Evolutionary conservation across 495 filamentous ascomycete genomes (phyloP).

Genomic region (Penicillium paradoxum): DNA sequence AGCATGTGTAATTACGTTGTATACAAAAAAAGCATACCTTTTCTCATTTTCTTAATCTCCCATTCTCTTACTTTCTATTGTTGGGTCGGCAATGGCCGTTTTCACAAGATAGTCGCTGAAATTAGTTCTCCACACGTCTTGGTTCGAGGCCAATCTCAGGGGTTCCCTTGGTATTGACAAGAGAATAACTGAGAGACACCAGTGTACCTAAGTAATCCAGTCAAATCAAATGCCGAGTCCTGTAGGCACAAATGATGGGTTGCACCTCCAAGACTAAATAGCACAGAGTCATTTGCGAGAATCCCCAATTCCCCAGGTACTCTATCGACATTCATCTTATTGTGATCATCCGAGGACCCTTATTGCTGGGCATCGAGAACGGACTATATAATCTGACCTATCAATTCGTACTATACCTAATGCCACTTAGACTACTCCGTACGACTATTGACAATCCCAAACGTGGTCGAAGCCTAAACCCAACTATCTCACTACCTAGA

Average conservation of each 20-base stretch:
- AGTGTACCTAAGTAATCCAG: too few relatives aligned
- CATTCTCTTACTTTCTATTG: neutral
- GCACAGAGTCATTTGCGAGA: too few relatives aligned
- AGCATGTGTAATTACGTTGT: conserved; percentile 12
- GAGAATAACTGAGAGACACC: too few relatives aligned
- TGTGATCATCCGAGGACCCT: neutral
- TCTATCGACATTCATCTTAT: neutral
- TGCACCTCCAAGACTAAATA: too few relatives aligned
- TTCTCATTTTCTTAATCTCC: conserved; percentile 1
- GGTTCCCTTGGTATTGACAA: conserved; percentile 14
- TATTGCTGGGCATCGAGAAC: neutral
- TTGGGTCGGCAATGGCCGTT: neutral
- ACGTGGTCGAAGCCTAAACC: neutral
- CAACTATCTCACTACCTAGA: neutral
- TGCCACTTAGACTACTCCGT: neutral
- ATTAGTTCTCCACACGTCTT: conserved; percentile 21
- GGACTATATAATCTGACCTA: neutral
- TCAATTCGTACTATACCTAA: neutral
- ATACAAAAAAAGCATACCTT: conserved; percentile 17
- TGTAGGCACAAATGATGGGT: too few relatives aligned
- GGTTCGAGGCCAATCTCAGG: conserved; percentile 19
- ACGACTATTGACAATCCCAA: neutral
- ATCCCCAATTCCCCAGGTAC: too few relatives aligned
- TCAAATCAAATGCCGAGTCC: too few relatives aligned
- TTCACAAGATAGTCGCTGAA: conserved; percentile 2